Evolutionary conservation across 169 alveolate species (phyloP), one percentile per base, ranked within the genome.

Genomic region (Eimeria sp.): DNA sequence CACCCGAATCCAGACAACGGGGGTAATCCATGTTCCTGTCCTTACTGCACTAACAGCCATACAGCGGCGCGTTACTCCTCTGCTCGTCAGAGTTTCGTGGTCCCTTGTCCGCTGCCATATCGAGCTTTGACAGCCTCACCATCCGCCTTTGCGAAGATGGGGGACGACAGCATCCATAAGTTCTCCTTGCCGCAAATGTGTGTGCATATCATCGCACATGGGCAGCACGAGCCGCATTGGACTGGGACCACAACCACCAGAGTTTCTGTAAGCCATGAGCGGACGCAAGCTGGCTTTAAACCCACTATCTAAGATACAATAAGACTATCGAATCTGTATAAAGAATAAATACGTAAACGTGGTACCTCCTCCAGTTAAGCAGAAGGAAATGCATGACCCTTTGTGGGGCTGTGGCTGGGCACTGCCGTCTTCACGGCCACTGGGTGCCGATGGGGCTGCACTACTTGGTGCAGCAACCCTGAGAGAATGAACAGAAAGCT

Each of bases 181-280:
- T n/a, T 64, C 78, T 23, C 76, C 97, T 78, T 96, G 97, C 60
- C 97, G 76, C 37, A 96, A 89, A n/a, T 96, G 97, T 64, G 93
- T 71, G 64, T 96, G 97, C 96, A 90, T 82, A 89, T 96, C 97
- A 82, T 85, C 89, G 25, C 62, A 71, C 82, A 96, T 85, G n/a
- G 97, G 97, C 77, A 95, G 52, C 23, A 78, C 78, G 25, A 95
- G 72, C 33, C 94, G 82, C 71, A 52, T 54, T 10, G 83, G 11
- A 30, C 25, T 46, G 82, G 82, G 46, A 43, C 52, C 68, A 27
- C 49, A 27, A 3, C n/a, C 33, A 27, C 68, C 88, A 78, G 49
- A 46, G 88, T 33, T 25, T 20, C 71, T 27, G 64, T 18, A 30
- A 40, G n/a, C 23, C 49, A 46, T 25, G 8, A 77, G 64, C 52